Evolutionary conservation across 495 filamentous ascomycete species (phyloP).

Genomic region (Penicillium egyptiacum): DNA sequence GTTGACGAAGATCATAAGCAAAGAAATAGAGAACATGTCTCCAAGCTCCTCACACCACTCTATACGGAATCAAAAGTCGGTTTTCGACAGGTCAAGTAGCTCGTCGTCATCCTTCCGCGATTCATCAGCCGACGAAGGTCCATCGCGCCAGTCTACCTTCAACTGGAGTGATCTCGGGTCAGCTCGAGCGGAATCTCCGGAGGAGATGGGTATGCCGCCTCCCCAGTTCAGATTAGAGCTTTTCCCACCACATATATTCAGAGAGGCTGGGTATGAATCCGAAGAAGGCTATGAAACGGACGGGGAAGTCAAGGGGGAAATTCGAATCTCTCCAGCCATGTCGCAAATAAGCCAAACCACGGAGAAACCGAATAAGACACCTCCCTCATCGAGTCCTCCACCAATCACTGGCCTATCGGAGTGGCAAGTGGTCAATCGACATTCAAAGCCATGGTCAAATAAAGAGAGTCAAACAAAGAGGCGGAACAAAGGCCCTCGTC

Average conservation of each 20-base stretch:
- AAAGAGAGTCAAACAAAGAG: slow-evolving; percentile 18
- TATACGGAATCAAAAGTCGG: slow-evolving; percentile 56
- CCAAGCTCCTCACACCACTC: slow-evolving; percentile 51
- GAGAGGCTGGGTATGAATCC: slow-evolving; percentile 32
- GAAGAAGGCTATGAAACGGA: slow-evolving; percentile 50
- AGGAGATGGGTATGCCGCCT: slow-evolving; percentile 27
- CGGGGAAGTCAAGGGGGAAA: slow-evolving; percentile 29
- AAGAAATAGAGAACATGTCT: slow-evolving; percentile 56
- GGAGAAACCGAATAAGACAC: slow-evolving; percentile 30
- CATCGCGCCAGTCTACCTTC: slow-evolving; percentile 37
- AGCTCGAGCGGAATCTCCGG: slow-evolving; percentile 35
- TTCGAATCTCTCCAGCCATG: slow-evolving; percentile 31
- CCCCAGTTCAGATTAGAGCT: slow-evolving; percentile 34
- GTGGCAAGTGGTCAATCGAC: slow-evolving; percentile 43
- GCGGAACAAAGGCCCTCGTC: slow-evolving; percentile 28
- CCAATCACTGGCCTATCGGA: slow-evolving; percentile 27
- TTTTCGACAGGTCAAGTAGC: slow-evolving; percentile 72
- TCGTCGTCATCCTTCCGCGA: slow-evolving; percentile 52
- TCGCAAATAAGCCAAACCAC: slow-evolving; percentile 39
- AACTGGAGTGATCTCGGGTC: slow-evolving; percentile 34
- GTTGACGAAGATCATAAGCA: slow-evolving; percentile 53
- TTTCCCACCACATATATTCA: slow-evolving; percentile 42
- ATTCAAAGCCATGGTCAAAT: slow-evolving; percentile 18
- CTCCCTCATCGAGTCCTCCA: slow-evolving; percentile 30
- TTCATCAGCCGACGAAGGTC: slow-evolving; percentile 38